A percentile compares a stretch with the other conserved stretches of the same genome.
These are phyloP conservation scores for Cyberlindnera misumaiensis DNA, from an alignment of 805 yeast species.

Conservation along the genomic window DNA sequence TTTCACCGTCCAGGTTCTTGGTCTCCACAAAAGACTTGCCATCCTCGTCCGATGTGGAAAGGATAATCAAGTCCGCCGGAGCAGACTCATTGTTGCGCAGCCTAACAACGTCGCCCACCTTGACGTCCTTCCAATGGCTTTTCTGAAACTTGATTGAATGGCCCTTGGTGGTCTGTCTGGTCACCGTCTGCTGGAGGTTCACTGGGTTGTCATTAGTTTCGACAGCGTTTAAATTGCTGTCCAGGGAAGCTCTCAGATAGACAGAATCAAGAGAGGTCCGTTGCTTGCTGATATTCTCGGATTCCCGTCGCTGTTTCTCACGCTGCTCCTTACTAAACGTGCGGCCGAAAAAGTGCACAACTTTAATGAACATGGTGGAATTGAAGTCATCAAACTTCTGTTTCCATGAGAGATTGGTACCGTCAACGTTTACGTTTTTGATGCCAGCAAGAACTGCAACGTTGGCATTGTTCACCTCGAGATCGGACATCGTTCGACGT, in stretches of 20 bases:
- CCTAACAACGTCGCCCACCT: constrained; percentile 68
- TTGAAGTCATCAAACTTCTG: constrained; percentile 56
- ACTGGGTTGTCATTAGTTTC: constrained; percentile 1
- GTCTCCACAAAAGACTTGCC: constrained; percentile 71
- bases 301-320: constrained; percentile 6
- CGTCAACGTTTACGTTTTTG: constrained; percentile 51
- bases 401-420: constrained; percentile 36
- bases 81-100: constrained; percentile 69
- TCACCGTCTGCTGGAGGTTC: constrained; percentile 4
- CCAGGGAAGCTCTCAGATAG: constrained; percentile 3
- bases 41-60: constrained; percentile 43
- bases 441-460: constrained; percentile 56
- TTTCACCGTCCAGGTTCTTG: constrained; percentile 74
- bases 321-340: constrained; percentile 12
- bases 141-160: constrained; percentile 23
- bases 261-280: constrained; percentile 15
- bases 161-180: background rate
- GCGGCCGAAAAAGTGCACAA: constrained; percentile 16
- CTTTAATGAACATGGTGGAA: constrained; percentile 21
- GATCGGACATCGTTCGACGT: constrained; percentile 60
- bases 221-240: constrained; percentile 2
- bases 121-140: constrained; percentile 56
- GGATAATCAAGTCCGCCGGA: constrained; percentile 65
- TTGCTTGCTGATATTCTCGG: constrained; percentile 3
- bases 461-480: constrained; percentile 67